Conservation (phyloP, 2,329 filamentous ascomycete genomes). For the Thelonectria discophora region DNA sequence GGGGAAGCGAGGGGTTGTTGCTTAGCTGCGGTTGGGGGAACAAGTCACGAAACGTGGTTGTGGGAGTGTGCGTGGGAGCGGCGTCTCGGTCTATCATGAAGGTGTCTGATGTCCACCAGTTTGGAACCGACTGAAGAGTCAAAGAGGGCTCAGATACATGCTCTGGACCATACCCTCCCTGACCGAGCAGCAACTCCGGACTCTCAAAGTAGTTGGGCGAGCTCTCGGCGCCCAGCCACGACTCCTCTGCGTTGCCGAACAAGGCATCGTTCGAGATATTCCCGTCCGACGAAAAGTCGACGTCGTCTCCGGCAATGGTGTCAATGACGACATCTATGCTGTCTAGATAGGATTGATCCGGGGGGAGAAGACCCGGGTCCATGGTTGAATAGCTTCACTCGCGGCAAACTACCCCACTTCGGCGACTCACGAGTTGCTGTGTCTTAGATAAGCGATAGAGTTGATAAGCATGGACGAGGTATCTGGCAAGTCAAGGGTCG, state of each 20-base stretch:
- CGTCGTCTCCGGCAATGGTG: neutral
- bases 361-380: neutral
- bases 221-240: conserved; percentile 5
- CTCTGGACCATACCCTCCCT: neutral
- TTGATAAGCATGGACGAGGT: no score
- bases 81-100: neutral
- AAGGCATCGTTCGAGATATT: neutral
- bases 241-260: neutral
- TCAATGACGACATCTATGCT: conserved; percentile 4
- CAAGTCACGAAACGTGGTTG: neutral
- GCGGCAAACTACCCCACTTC: neutral
- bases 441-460: neutral
- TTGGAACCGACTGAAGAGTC: neutral
- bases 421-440: no score
- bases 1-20: neutral
- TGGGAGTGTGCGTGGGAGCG: neutral
- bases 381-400: neutral
- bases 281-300: conserved; percentile 11
- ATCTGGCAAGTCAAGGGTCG: no score
- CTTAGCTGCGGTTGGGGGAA: neutral
- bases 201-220: neutral
- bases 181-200: neutral
- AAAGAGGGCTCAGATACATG: no score
- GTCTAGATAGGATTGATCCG: neutral
- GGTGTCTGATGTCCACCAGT: conserved; percentile 1